Evolutionary conservation across 176 grass and related monocot genomes (phyloP), one percentile per base, ranked within the genome.

Genomic region (Ampelocalamus luodianensis): DNA sequence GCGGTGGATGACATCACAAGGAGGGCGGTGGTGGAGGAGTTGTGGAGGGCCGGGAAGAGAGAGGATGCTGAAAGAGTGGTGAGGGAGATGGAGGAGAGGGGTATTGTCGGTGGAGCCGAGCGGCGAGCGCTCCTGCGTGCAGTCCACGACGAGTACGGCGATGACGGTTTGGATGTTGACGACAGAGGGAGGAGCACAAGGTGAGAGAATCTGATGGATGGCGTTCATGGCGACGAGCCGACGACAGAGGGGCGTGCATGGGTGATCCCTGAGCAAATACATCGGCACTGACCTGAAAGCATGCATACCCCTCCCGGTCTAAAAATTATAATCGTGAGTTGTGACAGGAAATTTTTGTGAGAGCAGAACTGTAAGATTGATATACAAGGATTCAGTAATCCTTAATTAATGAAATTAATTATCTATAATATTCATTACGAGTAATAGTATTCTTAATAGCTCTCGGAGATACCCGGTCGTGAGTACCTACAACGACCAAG

Each of bases 1-100:
- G 83, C 79, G 77, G 85, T 96, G 65, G 91, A 93, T 17, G 77
- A 66, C 29, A 87, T 93, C 67, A 89, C 89, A 6, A 85, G 91
- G 75, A 79, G 77, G 34, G 88, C 84, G 10, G 64, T 96, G 76
- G 78, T 93, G 65, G 88, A 82, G 26, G 90, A 96, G 72, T 68
- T 91, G 20, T 76, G 36, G 7, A 75, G 88, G 55, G 50, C 58
- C 1, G 81, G 83, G 51, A 93, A 82, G 43, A 72, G 2, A 65
- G 79, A 89, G 27, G 83, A 91, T 37, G 88, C 89, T 20, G 86
- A 74, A n/a, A 85, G 50, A 14, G 36, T 89, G 55, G 79, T 67
- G 11, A 61, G 61, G 68, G 81, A 91, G 77, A 89, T 91, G 88
- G 88, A 73, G 68, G 86, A 87, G 36, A 89, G 42, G 44, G 83